Evolutionary conservation across 169 alveolate genomes (phyloP).

Genomic region (Babesia sp.): DNA sequence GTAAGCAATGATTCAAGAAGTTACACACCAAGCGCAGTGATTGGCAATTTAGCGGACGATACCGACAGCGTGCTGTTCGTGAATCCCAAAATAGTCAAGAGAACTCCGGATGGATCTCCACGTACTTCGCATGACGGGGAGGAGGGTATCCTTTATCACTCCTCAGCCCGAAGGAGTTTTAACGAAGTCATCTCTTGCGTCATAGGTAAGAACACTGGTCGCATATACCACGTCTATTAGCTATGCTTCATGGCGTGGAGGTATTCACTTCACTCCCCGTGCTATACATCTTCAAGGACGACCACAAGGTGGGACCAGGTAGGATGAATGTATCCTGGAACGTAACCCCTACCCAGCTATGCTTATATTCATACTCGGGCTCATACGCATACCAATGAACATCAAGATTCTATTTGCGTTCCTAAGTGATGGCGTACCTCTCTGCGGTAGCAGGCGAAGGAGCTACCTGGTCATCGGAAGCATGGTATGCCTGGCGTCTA

Average conservation of each 20-base stretch:
- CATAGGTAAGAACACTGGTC: slow-evolving; percentile 19
- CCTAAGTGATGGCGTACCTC: slow-evolving; percentile 81
- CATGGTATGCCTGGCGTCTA: slow-evolving; percentile 69
- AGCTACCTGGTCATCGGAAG: slow-evolving; percentile 80
- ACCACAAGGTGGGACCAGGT: slow-evolving; percentile 79
- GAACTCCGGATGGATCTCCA: slow-evolving; percentile 31
- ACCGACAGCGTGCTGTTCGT: slow-evolving; percentile 68
- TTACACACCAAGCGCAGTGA: slow-evolving; percentile 42
- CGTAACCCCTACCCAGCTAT: slow-evolving; percentile 67
- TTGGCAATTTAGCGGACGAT: slow-evolving; percentile 48
- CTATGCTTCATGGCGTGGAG: slow-evolving; percentile 86
- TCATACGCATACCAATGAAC: slow-evolving; percentile 84
- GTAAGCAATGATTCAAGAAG: neutral
- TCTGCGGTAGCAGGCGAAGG: slow-evolving; percentile 84
- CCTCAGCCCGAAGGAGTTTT: slow-evolving; percentile 7
- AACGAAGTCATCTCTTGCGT: slow-evolving; percentile 64
- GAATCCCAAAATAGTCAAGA: slow-evolving; percentile 56
- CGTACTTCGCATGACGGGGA: slow-evolving; percentile 6
- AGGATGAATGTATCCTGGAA: neutral
- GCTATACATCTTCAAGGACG: slow-evolving; percentile 83
- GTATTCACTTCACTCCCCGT: slow-evolving; percentile 82
- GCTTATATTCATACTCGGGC: slow-evolving; percentile 74
- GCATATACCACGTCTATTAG: slow-evolving; percentile 5
- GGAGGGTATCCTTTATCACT: slow-evolving; percentile 5
- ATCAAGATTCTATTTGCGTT: slow-evolving; percentile 83